Evolutionary conservation across 257 asterid genomes (phyloP).

Genomic region (Linaria vulgaris): DNA sequence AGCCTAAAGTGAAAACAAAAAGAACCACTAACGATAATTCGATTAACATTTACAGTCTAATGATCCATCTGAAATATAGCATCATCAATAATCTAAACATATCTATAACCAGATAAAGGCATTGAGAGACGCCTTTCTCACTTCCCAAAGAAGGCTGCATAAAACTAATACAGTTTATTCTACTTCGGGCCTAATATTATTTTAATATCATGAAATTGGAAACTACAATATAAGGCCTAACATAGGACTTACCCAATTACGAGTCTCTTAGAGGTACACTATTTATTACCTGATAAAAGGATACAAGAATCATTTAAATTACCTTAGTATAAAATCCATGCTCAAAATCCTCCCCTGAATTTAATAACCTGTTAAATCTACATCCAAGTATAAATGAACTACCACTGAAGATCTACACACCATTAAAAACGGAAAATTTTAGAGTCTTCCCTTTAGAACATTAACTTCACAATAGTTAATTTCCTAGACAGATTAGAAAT

Average conservation of each 20-base stretch:
- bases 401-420: background rate
- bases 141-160: background rate
- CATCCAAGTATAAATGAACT: background rate
- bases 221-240: background rate
- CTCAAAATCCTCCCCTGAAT: background rate
- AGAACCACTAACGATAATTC: background rate
- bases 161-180: background rate
- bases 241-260: no score
- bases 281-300: background rate
- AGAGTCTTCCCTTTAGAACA: background rate
- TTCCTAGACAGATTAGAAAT: background rate
- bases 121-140: background rate
- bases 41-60: background rate
- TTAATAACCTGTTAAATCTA: background rate
- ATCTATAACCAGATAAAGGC: background rate
- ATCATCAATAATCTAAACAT: background rate
- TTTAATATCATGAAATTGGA: background rate
- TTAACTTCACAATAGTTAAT: background rate
- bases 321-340: background rate
- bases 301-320: background rate
- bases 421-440: background rate
- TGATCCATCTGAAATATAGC: background rate
- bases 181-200: background rate
- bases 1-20: background rate
- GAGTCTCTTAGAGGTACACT: background rate